These are phyloP conservation scores for Backusella macrospora DNA, from an alignment of 192 early-diverging fungal species.

Conservation along the genomic window DNA sequence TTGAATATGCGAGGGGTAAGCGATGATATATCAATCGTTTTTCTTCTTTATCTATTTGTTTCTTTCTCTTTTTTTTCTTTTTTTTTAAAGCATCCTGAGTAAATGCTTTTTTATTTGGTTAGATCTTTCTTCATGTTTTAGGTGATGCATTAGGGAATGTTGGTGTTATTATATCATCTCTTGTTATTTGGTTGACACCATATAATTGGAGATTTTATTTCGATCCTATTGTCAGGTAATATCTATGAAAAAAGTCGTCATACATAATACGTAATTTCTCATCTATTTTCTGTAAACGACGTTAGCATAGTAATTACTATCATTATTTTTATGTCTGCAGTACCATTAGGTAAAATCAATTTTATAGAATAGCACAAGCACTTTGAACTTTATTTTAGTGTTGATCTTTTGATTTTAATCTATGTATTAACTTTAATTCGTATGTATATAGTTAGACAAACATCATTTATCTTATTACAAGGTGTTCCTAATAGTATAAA, in stretches of 20 bases:
- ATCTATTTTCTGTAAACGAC: background rate
- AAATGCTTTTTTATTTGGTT: background rate
- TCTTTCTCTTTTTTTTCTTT: background rate
- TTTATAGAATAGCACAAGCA: background rate
- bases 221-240: conserved; percentile 79
- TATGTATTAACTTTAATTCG: too few species aligned
- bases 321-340: conserved; percentile 61
- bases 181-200: conserved; percentile 74
- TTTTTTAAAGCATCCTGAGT: background rate
- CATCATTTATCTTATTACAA: conserved; percentile 82
- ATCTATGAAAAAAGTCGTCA: background rate
- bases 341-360: conserved; percentile 42
- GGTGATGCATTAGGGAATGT: conserved; percentile 89
- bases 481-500: conserved; percentile 71
- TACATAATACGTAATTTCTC: background rate
- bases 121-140: conserved; percentile 86
- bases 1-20: conserved; percentile 57
- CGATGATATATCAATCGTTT: background rate
- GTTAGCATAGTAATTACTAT: conserved; percentile 58
- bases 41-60: too few species aligned
- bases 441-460: conserved; percentile 46
- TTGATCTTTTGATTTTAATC: too few species aligned
- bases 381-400: too few species aligned
- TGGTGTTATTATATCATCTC: conserved; percentile 80
- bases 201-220: conserved; percentile 78